Conservation (phyloP, 257 asterid species). For the Nicotiana obtusifolia region DNA sequence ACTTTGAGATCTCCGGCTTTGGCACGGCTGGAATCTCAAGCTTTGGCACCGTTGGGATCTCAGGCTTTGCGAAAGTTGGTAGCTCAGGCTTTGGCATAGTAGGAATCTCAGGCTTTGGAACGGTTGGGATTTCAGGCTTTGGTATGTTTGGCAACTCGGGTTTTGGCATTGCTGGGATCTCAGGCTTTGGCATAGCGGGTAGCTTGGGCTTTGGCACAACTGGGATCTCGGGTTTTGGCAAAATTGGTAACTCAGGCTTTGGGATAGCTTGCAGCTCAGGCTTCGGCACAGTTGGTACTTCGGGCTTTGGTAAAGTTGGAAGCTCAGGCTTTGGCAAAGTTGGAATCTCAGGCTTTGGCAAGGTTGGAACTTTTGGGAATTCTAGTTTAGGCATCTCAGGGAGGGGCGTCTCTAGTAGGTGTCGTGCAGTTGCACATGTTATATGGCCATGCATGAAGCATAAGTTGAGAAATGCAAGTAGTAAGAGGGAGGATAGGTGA, state of each 20-base stretch:
- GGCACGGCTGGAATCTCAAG: background rate
- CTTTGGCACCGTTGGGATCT: background rate
- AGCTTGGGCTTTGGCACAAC: background rate
- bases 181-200: background rate
- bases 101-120: background rate
- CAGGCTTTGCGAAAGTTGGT: background rate
- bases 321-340: conserved; percentile 13
- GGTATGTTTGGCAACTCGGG: background rate
- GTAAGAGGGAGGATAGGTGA: background rate
- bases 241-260: background rate
- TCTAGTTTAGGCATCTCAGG: conserved; percentile 4
- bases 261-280: background rate
- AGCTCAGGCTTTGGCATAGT: background rate
- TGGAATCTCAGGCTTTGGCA: conserved; percentile 23
- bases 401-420: conserved; percentile 9
- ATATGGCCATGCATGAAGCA: conserved; percentile 11
- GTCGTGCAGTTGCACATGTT: conserved; percentile 15
- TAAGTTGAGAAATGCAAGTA: conserved; percentile 2
- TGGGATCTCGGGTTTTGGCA: background rate
- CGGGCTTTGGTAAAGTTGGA: too few relatives aligned
- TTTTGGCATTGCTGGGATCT: background rate
- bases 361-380: conserved; percentile 5
- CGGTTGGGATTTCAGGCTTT: background rate
- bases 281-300: background rate
- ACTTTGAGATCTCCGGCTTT: background rate